These are phyloP conservation scores for Aureobasidium sp. DNA, from an alignment of 2,329 filamentous ascomycete genomes.

Conservation along the genomic window DNA sequence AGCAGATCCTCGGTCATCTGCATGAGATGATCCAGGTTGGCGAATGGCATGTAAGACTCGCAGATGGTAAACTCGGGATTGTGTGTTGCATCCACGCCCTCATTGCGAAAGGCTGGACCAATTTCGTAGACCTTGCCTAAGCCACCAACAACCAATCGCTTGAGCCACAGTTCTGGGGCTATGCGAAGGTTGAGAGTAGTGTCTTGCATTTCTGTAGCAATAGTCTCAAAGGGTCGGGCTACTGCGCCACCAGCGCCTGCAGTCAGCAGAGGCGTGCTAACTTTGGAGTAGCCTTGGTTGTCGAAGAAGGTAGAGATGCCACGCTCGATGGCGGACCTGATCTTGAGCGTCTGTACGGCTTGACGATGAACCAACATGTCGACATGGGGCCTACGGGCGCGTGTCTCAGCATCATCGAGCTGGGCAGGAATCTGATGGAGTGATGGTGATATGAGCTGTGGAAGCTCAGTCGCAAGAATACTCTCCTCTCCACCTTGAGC, in stretches of 20 bases:
- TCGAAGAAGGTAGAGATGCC: slow-evolving; percentile 67
- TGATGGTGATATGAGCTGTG: slow-evolving; percentile 65
- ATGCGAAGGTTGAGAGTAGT: slow-evolving; percentile 71
- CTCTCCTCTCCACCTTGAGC: slow-evolving; percentile 65
- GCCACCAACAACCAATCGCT: slow-evolving; percentile 81
- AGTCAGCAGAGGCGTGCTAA: slow-evolving; percentile 82
- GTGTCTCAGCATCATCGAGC: slow-evolving; percentile 62
- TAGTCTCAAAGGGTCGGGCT: slow-evolving; percentile 77
- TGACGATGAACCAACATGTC: slow-evolving; percentile 72
- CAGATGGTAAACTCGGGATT: slow-evolving; percentile 98
- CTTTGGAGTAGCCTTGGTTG: slow-evolving; percentile 67
- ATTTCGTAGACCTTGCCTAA: slow-evolving; percentile 89
- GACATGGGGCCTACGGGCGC: slow-evolving; percentile 70
- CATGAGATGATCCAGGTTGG: slow-evolving; percentile 67
- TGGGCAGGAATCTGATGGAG: slow-evolving; percentile 69
- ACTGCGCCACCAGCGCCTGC: slow-evolving; percentile 77
- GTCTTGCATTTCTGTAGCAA: slow-evolving; percentile 65
- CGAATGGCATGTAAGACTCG: slow-evolving; percentile 89
- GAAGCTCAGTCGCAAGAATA: slow-evolving; percentile 58
- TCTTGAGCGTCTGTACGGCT: slow-evolving; percentile 59
- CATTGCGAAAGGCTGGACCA: slow-evolving; percentile 85
- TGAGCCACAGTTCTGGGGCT: slow-evolving; percentile 91
- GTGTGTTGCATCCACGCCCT: slow-evolving; percentile 77
- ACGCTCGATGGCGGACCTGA: slow-evolving; percentile 67
- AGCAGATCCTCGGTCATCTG: slow-evolving; percentile 66